These are phyloP conservation scores for Zangia roseola DNA, from an alignment of 768 basidiomycete genomes.

Conservation along the genomic window DNA sequence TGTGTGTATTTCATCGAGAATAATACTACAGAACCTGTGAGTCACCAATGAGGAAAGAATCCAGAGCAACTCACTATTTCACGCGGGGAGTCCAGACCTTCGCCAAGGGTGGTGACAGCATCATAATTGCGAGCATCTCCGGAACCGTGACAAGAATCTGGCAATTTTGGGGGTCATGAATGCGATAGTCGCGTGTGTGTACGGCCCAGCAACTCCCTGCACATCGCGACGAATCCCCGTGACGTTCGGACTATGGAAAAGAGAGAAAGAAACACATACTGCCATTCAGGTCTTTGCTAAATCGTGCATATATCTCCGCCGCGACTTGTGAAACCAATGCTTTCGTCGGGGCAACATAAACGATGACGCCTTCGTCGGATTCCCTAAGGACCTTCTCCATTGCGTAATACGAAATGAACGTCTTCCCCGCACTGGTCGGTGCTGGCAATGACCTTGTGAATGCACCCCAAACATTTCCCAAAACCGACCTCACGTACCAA, in stretches of 20 bases:
- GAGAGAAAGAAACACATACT: constrained; percentile 33
- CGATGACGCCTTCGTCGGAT: constrained; percentile 64
- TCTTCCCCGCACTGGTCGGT: constrained; percentile 73
- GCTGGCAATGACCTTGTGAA: constrained; percentile 35
- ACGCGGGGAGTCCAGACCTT: constrained; percentile 60
- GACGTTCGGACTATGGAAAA: not conserved
- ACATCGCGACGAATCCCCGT: not conserved
- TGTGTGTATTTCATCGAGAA: constrained; percentile 56
- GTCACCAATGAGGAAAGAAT: not conserved
- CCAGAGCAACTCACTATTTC: constrained; percentile 44
- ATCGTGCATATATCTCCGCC: constrained; percentile 71
- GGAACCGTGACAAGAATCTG: constrained; percentile 77
- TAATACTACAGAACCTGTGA: constrained; percentile 45
- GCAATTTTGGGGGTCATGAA: constrained; percentile 62
- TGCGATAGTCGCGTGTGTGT: constrained; percentile 62
- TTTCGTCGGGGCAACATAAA: constrained; percentile 77
- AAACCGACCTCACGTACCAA: constrained; percentile 41
- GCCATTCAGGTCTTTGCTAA: constrained; percentile 51
- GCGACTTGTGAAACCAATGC: constrained; percentile 71
- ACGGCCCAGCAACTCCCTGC: constrained; percentile 62
- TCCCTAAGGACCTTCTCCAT: constrained; percentile 66
- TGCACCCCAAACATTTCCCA: not conserved
- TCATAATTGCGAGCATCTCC: constrained; percentile 65
- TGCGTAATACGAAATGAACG: constrained; percentile 75
- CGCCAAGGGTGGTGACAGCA: constrained; percentile 66